Evolutionary conservation across 345 rosid species (phyloP).

Genomic region (Eucalyptus guilfoylei): DNA sequence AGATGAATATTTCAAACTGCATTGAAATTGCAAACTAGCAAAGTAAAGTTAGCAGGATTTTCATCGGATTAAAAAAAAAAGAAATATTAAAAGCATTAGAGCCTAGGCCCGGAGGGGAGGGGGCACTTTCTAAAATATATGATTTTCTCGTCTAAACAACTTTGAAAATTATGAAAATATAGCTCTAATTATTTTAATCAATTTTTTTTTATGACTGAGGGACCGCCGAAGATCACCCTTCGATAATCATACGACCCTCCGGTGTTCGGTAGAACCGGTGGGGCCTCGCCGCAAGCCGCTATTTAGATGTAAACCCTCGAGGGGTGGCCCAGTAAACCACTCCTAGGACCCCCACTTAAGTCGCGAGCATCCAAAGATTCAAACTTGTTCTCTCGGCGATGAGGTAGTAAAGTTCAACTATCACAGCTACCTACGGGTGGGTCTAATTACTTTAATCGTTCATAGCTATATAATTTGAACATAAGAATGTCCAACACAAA

Average conservation of each 20-base stretch:
- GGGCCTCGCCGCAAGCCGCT: too few relatives aligned
- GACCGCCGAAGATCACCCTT: too few relatives aligned
- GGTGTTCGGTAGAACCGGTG: too few relatives aligned
- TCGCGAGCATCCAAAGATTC: too few relatives aligned
- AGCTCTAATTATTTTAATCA: not conserved
- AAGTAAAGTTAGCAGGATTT: not conserved
- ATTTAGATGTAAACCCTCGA: too few relatives aligned
- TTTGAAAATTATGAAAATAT: not conserved
- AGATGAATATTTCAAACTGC: not conserved
- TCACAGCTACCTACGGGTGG: too few relatives aligned
- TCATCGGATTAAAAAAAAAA: not conserved
- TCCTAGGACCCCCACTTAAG: too few relatives aligned
- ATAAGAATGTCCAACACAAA: not conserved
- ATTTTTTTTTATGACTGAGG: too few relatives aligned
- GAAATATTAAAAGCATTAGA: not conserved
- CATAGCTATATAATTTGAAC: not conserved
- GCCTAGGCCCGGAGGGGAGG: not conserved
- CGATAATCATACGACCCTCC: too few relatives aligned
- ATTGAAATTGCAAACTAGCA: not conserved
- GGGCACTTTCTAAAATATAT: not conserved
- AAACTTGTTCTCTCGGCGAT: too few relatives aligned
- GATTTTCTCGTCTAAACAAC: not conserved
- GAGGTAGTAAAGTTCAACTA: too few relatives aligned
- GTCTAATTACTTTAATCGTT: not conserved
- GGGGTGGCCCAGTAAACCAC: too few relatives aligned